Evolutionary conservation across 768 basidiomycete genomes (phyloP).

Genomic region (Auriculariales sp.): DNA sequence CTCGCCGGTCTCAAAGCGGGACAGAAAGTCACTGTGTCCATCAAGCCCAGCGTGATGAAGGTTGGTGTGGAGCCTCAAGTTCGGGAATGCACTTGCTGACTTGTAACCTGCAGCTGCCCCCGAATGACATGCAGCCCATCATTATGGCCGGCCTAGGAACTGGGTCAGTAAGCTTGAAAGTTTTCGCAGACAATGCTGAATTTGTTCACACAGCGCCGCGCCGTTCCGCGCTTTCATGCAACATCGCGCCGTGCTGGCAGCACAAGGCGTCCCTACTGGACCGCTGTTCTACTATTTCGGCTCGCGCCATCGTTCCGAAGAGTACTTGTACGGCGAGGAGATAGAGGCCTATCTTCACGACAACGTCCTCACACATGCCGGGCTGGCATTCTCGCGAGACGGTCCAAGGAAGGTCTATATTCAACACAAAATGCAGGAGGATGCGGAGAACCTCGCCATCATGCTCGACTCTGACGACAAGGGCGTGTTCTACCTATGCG

Average conservation of each 20-base stretch:
- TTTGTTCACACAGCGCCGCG: constrained; percentile 39
- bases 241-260: constrained; percentile 71
- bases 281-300: constrained; percentile 98
- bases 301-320: constrained; percentile 85
- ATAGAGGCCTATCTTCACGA: constrained; percentile 87
- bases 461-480: constrained; percentile 51
- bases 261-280: constrained; percentile 68
- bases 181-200: not conserved
- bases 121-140: constrained; percentile 70
- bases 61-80: constrained; percentile 22
- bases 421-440: constrained; percentile 94
- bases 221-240: constrained; percentile 99
- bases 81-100: constrained; percentile 7
- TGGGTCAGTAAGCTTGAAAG: constrained; percentile 25
- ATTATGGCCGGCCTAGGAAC: constrained; percentile 99
- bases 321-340: constrained; percentile 94
- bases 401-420: constrained; percentile 90
- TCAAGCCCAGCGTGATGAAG: constrained; percentile 99
- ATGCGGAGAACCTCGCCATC: constrained; percentile 59
- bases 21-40: constrained; percentile 89
- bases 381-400: constrained; percentile 94
- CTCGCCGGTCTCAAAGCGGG: constrained; percentile 72
- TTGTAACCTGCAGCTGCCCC: constrained; percentile 48
- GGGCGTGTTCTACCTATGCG: constrained; percentile 92
- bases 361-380: constrained; percentile 74